A percentile compares a stretch with the other conserved stretches of the same genome.
Conservation (phyloP, 257 asterid species). For the Cinchona pubescens region DNA sequence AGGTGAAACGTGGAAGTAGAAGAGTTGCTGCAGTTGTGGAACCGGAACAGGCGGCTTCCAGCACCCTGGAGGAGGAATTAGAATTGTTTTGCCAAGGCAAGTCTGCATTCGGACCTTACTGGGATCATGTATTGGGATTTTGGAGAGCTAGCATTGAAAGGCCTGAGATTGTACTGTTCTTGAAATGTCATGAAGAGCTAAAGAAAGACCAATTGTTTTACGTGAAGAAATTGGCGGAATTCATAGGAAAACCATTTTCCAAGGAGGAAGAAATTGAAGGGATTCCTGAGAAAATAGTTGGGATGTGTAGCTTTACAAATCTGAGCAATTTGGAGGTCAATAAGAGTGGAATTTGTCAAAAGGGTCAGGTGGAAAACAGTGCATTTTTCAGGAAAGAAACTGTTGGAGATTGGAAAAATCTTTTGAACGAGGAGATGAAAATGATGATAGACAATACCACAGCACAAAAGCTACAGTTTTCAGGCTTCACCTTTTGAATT, state of each 20-base stretch:
- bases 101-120: slow-evolving; percentile 26
- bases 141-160: slow-evolving; percentile 24
- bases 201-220: not conserved
- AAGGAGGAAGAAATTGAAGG: not conserved
- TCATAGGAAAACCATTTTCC: not conserved
- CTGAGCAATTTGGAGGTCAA: not conserved
- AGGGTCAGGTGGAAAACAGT: not conserved
- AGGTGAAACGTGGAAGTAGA: not conserved
- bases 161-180: slow-evolving; percentile 3
- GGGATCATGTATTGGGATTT: slow-evolving; percentile 37
- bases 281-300: not conserved
- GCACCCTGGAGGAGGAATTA: not conserved
- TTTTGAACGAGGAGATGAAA: not conserved
- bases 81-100: not conserved
- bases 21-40: no score
- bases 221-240: not conserved
- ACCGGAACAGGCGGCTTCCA: no score
- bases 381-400: not conserved
- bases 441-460: not conserved
- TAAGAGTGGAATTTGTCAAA: not conserved
- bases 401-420: not conserved
- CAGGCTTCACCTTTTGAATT: not conserved
- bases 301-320: not conserved
- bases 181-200: slow-evolving; percentile 1
- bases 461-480: not conserved